Base-by-base conservation (phyloP, 2,329 filamentous ascomycete species). In the Exophiala oligosperma region DNA sequence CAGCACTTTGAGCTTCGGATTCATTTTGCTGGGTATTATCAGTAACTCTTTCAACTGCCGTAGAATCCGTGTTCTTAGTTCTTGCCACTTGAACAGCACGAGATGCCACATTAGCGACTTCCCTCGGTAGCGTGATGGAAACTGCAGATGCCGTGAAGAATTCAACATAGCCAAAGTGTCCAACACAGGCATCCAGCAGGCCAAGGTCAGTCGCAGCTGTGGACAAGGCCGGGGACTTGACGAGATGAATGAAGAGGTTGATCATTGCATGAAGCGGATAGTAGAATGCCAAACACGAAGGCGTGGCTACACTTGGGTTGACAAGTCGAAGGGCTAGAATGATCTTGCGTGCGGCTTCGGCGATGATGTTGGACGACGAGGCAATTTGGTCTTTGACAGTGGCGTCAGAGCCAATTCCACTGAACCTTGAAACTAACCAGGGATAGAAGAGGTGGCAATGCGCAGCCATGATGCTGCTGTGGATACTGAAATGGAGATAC, bases 361-460 rank as follows among this genome's bases (percentile, higher is more conserved):
- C 51, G 4, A 54, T 52, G 8, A 32, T 47, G 29, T 23, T 37
- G 5, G 56, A 38, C 12, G 50, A 54, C 8, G n/a, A 49, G 3
- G 23, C 37, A 11, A 59, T 21, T 32, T 54, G 56, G 1, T 14
- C 17, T n/a, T 59, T 46, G 14, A 54, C 32, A n/a, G 28, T 46
- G 17, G 43, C 44, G 24, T 54, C 14, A 9, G 35, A 35, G 14
- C 40, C 28, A 14, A 37, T 28, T 12, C 32, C 17, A 32, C 29
- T 24, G 24, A 43, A 53, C 24, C 49, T 46, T 6, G 54, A 52
- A 24, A 26, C 12, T 26, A 59, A 21, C 56, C 56, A 59, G n/a
- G 56, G 56, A 35, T 59, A 59, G 56, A 59, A 59, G 51, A 59
- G 50, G 26, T 49, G 50, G n/a, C 50, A 12, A 51, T 59, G 56